phyloP scores from a whole-genome alignment of 164 flowering plant genomes.

The Annona cherimola region DNA sequence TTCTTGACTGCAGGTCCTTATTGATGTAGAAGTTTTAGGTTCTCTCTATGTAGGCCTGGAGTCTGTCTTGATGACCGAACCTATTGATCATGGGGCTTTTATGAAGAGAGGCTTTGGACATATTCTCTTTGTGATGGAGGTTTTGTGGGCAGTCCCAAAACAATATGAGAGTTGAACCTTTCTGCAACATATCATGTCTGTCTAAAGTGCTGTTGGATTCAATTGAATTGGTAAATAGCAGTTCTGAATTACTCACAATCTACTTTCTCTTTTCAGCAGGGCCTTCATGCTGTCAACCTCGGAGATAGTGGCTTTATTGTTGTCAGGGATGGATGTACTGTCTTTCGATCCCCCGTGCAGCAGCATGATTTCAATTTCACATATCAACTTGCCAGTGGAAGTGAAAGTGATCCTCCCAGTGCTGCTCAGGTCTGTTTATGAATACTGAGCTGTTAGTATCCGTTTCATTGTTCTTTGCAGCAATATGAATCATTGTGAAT shows the following conservation, averaged over 20 bases:
- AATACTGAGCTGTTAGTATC: too few species aligned
- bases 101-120: background rate
- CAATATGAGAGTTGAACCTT: too few species aligned
- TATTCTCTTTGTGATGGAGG: background rate
- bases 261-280: constrained; percentile 32
- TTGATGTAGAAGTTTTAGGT: too few species aligned
- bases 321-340: constrained; percentile 83
- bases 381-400: constrained; percentile 79
- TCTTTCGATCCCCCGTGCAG: constrained; percentile 85
- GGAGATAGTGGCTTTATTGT: constrained; percentile 96
- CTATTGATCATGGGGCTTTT: background rate
- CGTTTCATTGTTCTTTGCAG: too few species aligned
- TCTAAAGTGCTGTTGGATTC: background rate
- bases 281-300: constrained; percentile 78
- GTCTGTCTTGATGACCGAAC: background rate
- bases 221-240: background rate
- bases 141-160: background rate
- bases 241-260: background rate
- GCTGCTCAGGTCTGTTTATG: constrained; percentile 70
- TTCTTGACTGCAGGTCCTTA: background rate
- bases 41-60: background rate
- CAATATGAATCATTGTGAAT: too few species aligned
- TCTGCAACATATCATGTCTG: background rate
- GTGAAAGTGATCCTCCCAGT: constrained; percentile 72
- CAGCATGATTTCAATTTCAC: constrained; percentile 94